Conservation (phyloP, 78 protist genomes). For the Tieghemostelium lacteum region DNA sequence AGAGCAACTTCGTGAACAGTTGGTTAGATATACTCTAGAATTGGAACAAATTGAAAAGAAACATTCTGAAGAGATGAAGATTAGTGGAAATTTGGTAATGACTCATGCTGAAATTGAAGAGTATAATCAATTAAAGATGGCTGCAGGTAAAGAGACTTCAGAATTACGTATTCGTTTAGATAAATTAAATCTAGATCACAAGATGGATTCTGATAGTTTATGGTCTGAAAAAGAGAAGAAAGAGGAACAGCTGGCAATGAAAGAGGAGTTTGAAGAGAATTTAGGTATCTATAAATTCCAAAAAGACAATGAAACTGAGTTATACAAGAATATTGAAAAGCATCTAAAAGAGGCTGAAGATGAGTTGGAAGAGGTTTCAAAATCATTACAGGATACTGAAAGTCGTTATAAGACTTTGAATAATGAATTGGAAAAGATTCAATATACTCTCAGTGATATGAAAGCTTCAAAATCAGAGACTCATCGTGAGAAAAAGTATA, state of each 20-base stretch:
- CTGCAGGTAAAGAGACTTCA: slow-evolving; percentile 47
- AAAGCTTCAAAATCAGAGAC: slow-evolving; percentile 56
- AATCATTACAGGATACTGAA: neutral
- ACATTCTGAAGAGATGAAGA: neutral
- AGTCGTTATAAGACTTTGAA: neutral
- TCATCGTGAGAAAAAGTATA: slow-evolving; percentile 35
- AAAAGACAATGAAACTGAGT: neutral
- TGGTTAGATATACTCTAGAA: slow-evolving; percentile 12
- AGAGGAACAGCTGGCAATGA: slow-evolving; percentile 35
- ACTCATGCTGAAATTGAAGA: slow-evolving; percentile 35
- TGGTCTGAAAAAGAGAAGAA: neutral
- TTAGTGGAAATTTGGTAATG: neutral
- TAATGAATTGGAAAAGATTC: slow-evolving; percentile 44
- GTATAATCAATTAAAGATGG: slow-evolving; percentile 36
- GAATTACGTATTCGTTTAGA: slow-evolving; percentile 5
- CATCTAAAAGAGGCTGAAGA: slow-evolving; percentile 3
- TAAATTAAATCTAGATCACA: neutral
- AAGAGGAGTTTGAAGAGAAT: slow-evolving; percentile 9
- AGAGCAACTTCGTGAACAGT: slow-evolving; percentile 25
- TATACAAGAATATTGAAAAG: neutral
- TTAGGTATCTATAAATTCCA: neutral
- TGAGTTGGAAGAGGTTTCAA: neutral
- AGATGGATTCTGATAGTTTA: neutral
- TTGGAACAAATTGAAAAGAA: slow-evolving; percentile 28
- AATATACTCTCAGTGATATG: slow-evolving; percentile 49